phyloP scores from a whole-genome alignment of 2,329 filamentous ascomycete genomes.

The Fusarium sterilihyphosum region DNA sequence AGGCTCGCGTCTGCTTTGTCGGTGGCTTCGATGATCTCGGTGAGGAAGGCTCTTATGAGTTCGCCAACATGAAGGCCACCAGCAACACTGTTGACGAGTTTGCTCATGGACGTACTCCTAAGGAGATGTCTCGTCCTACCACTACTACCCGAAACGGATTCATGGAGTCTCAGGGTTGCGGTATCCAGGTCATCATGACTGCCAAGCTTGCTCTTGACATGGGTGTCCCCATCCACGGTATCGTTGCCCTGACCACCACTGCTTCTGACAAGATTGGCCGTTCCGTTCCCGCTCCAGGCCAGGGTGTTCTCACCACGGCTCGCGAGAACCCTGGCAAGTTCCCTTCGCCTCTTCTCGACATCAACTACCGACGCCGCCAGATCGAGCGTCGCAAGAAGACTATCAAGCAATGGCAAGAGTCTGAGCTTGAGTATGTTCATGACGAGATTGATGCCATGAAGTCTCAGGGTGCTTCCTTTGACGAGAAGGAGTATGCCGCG shows the following conservation, averaged over 20 bases:
- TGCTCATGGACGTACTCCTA: constrained; percentile 90
- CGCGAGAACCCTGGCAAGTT: constrained; percentile 92
- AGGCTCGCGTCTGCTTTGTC: constrained; percentile 96
- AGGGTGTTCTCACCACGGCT: constrained; percentile 95
- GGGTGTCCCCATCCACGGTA: constrained; percentile 97
- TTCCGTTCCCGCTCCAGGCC: constrained; percentile 93
- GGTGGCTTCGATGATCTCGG: constrained; percentile 99
- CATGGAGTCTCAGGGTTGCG: constrained; percentile 99
- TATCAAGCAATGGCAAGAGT: constrained; percentile 97
- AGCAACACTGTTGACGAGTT: constrained; percentile 98
- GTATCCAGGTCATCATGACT: constrained; percentile 99
- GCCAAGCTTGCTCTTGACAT: constrained; percentile 95
- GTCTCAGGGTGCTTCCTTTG: constrained; percentile 76
- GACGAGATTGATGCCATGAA: constrained; percentile 95
- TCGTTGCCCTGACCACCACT: constrained; percentile 91
- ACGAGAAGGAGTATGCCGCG: constrained; percentile 85
- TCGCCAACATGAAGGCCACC: constrained; percentile 99
- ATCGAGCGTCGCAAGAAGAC: constrained; percentile 93
- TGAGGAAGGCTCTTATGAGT: constrained; percentile 98
- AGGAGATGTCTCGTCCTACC: constrained; percentile 97
- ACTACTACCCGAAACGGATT: constrained; percentile 97
- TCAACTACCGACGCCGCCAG: constrained; percentile 96
- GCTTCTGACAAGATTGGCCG: constrained; percentile 99
- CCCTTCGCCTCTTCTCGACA: constrained; percentile 94
- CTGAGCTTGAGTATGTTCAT: constrained; percentile 90